A percentile compares a stretch with the other conserved stretches of the same genome.
phyloP scores from a whole-genome alignment of 768 basidiomycete species.

The Nidula microcarpa region DNA sequence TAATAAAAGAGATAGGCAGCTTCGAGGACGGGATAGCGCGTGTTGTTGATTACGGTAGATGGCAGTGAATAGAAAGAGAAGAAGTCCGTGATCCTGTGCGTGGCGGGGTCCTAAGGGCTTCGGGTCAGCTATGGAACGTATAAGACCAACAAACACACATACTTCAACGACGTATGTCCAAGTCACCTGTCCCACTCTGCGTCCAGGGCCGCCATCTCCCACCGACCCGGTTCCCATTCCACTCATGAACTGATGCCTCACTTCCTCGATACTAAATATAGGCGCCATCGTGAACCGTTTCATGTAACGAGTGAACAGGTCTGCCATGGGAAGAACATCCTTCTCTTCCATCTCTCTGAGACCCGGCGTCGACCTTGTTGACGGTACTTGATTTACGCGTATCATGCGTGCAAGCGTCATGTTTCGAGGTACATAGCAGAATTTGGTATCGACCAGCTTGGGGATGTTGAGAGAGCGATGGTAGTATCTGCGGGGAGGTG shows the following conservation, averaged over 20 bases:
- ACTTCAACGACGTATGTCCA: slow-evolving; percentile 98
- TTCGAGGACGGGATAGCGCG: slow-evolving; percentile 72
- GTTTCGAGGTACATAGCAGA: slow-evolving; percentile 82
- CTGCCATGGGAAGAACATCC: slow-evolving; percentile 69
- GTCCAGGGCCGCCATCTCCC: slow-evolving; percentile 44
- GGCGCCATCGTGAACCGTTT: slow-evolving; percentile 82
- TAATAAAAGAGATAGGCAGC: slow-evolving; percentile 98
- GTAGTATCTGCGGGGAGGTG: slow-evolving; percentile 57
- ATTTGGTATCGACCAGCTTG: slow-evolving; percentile 88
- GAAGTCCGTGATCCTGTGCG: slow-evolving; percentile 87
- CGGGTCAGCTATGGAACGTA: not conserved
- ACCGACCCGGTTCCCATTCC: slow-evolving; percentile 64
- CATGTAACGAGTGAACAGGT: slow-evolving; percentile 77
- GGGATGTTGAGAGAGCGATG: slow-evolving; percentile 90
- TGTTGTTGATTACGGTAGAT: slow-evolving; percentile 81
- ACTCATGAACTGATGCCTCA: slow-evolving; percentile 84
- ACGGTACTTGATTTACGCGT: slow-evolving; percentile 65
- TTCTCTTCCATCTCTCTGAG: slow-evolving; percentile 85
- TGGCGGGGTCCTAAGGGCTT: slow-evolving; percentile 64
- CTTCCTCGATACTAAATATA: slow-evolving; percentile 70
- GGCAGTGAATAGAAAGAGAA: slow-evolving; percentile 97
- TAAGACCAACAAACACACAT: slow-evolving; percentile 6
- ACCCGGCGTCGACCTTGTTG: slow-evolving; percentile 49
- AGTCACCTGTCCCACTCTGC: slow-evolving; percentile 79
- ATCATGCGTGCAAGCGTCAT: slow-evolving; percentile 93